These are phyloP conservation scores for Aspergillus felis DNA, from an alignment of 2,329 filamentous ascomycete species.

Conservation along the genomic window DNA sequence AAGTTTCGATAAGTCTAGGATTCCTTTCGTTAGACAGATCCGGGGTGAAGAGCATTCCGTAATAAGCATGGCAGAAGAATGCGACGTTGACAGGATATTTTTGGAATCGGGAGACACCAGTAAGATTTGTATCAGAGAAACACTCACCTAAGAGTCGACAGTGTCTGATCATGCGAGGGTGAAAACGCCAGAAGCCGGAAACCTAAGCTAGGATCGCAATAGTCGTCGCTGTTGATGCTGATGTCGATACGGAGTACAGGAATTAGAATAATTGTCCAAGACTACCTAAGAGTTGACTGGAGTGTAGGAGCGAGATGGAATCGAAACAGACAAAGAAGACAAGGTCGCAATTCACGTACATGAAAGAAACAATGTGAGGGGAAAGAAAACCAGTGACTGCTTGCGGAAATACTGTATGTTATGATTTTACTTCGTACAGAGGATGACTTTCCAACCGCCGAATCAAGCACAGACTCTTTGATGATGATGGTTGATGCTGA, in stretches of 20 bases:
- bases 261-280: background rate
- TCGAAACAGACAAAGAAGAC: background rate
- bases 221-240: background rate
- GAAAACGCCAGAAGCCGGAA: background rate
- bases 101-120: background rate
- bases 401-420: background rate
- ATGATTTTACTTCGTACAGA: background rate
- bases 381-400: background rate
- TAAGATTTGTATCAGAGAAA: background rate
- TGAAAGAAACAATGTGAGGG: background rate
- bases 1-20: background rate
- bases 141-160: background rate
- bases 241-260: background rate
- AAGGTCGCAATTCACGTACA: background rate
- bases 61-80: background rate
- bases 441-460: background rate
- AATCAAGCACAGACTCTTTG: background rate
- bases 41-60: background rate
- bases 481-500: background rate
- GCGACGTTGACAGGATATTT: background rate
- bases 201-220: background rate
- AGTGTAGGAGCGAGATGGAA: background rate
- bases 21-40: background rate
- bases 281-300: background rate
- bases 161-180: background rate